Conservation (phyloP, 805 yeast species). For the Saccharomyces kudriavzevii region DNA sequence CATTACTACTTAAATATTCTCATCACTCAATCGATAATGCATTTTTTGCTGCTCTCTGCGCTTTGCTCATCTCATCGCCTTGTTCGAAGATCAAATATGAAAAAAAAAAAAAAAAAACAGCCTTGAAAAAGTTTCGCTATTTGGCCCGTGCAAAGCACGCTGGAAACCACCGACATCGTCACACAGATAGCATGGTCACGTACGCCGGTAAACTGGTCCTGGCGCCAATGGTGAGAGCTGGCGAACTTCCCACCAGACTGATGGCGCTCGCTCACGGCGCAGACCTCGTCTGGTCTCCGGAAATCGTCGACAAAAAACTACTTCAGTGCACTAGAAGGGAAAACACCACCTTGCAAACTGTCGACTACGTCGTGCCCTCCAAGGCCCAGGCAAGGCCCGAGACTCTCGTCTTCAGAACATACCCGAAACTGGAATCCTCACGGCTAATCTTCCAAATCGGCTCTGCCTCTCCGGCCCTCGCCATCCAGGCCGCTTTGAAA, state of each 20-base stretch:
- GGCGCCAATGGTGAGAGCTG: slow-evolving; percentile 96
- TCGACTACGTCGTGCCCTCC: slow-evolving; percentile 44
- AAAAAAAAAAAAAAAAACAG: not conserved
- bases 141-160: not conserved
- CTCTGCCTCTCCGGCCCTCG: slow-evolving; percentile 71
- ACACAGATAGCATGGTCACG: slow-evolving; percentile 9
- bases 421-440: slow-evolving; percentile 51
- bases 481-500: slow-evolving; percentile 77
- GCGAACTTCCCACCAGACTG: slow-evolving; percentile 85
- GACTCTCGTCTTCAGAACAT: slow-evolving; percentile 66
- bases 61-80: slow-evolving; percentile 7
- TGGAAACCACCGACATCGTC: not conserved
- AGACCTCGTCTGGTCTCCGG: slow-evolving; percentile 94
- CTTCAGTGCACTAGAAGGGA: slow-evolving; percentile 57
- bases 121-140: not conserved
- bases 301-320: slow-evolving; percentile 80
- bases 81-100: too few species aligned
- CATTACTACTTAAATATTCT: not conserved
- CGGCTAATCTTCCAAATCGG: slow-evolving; percentile 85
- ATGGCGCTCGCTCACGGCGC: slow-evolving; percentile 79
- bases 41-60: slow-evolving; percentile 1
- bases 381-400: slow-evolving; percentile 38
- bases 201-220: slow-evolving; percentile 73
- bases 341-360: slow-evolving; percentile 48
- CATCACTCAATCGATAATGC: not conserved